These are phyloP conservation scores for Tetrahymena borealis DNA, from an alignment of 73 alveolate species.

Conservation along the genomic window DNA sequence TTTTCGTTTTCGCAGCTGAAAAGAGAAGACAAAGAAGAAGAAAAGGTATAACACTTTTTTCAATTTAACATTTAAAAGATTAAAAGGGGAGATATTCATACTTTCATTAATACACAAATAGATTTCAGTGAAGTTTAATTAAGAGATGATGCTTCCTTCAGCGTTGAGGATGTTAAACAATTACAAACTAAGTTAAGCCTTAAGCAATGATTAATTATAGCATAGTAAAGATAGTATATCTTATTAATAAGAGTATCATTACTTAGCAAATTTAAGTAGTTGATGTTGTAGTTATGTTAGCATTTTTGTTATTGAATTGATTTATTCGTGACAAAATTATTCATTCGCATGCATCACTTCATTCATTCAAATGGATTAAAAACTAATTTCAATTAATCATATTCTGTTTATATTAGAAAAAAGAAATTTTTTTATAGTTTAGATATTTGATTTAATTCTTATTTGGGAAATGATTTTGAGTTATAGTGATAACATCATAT, in stretches of 20 bases:
- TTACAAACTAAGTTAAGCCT: not conserved
- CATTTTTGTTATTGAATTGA: not conserved
- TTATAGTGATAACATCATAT: too few species aligned
- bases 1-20: not conserved
- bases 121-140: not conserved
- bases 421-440: too few species aligned
- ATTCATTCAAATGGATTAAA: too few species aligned
- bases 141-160: not conserved
- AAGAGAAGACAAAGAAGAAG: constrained; percentile 2
- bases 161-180: not conserved
- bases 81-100: too few species aligned
- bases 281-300: not conserved
- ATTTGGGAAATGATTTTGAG: too few species aligned
- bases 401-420: too few species aligned
- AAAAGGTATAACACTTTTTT: not conserved
- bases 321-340: not conserved
- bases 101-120: not conserved
- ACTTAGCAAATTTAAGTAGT: not conserved
- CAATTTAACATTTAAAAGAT: not conserved
- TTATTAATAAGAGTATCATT: not conserved
- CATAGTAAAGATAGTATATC: not conserved
- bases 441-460: too few species aligned
- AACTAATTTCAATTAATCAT: too few species aligned
- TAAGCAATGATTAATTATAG: not conserved
- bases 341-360: not conserved